Conservation (phyloP, 2,329 filamentous ascomycete species). For the Chaetomiaceae sp. region DNA sequence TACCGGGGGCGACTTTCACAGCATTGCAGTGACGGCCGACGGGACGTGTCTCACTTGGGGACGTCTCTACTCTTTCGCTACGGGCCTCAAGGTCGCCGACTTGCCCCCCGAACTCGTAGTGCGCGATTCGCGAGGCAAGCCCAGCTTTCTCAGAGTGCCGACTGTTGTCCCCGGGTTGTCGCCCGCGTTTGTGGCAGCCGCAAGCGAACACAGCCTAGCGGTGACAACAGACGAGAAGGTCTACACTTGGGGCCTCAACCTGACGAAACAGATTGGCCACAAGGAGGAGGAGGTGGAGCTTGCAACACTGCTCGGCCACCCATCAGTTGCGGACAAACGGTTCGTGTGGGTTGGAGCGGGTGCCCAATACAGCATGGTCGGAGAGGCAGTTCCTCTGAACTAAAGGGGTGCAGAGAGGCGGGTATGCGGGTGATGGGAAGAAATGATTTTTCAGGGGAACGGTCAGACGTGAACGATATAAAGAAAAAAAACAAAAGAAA, state of each 20-base stretch:
- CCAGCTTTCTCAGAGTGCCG: slow-evolving; percentile 64
- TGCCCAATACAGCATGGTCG: slow-evolving; percentile 70
- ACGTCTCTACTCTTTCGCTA: slow-evolving; percentile 37
- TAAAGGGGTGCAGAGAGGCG: too few relatives aligned
- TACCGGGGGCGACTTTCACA: slow-evolving; percentile 64
- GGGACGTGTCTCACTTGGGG: slow-evolving; percentile 56
- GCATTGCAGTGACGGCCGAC: slow-evolving; percentile 51
- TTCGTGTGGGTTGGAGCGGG: slow-evolving; percentile 73
- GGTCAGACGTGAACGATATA: too few relatives aligned
- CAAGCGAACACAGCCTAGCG: slow-evolving; percentile 66
- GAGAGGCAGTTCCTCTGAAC: slow-evolving; percentile 18
- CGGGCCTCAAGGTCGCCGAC: slow-evolving; percentile 42
- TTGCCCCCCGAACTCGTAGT: slow-evolving; percentile 51
- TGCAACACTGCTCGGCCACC: slow-evolving; percentile 76
- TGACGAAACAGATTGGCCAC: slow-evolving; percentile 72
- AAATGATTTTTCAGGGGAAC: neutral
- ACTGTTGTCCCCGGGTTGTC: slow-evolving; percentile 50
- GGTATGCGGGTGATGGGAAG: too few relatives aligned
- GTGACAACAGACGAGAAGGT: slow-evolving; percentile 61
- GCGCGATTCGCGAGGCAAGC: slow-evolving; percentile 54
- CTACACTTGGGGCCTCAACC: slow-evolving; percentile 73
- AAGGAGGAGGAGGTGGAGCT: slow-evolving; percentile 68
- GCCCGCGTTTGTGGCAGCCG: slow-evolving; percentile 53
- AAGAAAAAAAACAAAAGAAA: neutral
- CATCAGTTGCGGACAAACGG: slow-evolving; percentile 66